Evolutionary conservation across 176 grass and related monocot species (phyloP).

Genomic region (Typha latifolia): DNA sequence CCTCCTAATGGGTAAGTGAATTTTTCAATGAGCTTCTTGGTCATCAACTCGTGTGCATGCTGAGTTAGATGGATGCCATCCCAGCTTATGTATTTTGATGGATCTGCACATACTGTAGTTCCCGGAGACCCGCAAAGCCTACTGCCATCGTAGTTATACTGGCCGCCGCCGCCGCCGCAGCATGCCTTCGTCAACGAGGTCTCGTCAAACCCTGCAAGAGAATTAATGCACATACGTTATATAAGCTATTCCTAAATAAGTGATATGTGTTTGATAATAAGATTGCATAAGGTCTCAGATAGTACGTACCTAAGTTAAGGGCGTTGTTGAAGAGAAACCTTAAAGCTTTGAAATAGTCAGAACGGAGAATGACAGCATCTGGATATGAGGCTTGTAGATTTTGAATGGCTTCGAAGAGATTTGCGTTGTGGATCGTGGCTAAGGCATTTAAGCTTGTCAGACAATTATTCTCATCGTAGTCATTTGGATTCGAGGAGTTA

Average conservation of each 20-base stretch:
- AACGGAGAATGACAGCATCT: not conserved
- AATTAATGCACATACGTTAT: not conserved
- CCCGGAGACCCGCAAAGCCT: not conserved
- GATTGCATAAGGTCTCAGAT: not conserved
- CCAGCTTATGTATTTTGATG: not conserved
- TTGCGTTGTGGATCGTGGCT: not conserved
- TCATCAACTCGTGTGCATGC: not conserved
- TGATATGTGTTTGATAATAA: too few species aligned
- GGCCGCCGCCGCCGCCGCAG: conserved; percentile 10
- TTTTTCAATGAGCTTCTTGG: not conserved
- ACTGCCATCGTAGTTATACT: not conserved
- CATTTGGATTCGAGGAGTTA: not conserved
- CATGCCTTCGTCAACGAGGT: not conserved
- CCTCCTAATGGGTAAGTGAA: not conserved
- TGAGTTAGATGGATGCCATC: conserved; percentile 3
- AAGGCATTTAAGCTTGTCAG: not conserved
- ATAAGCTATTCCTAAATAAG: not conserved
- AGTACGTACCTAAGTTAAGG: not conserved
- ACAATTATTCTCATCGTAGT: conserved; percentile 2
- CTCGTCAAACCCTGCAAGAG: not conserved
- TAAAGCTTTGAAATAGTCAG: conserved; percentile 1
- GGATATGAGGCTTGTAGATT: not conserved
- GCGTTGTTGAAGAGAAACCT: not conserved
- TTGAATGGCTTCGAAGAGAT: not conserved
- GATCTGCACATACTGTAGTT: not conserved